A percentile compares a stretch with the other conserved stretches of the same genome.
These are phyloP conservation scores for Huiozyma naganishii DNA, from an alignment of 805 yeast species.

Conservation along the genomic window DNA sequence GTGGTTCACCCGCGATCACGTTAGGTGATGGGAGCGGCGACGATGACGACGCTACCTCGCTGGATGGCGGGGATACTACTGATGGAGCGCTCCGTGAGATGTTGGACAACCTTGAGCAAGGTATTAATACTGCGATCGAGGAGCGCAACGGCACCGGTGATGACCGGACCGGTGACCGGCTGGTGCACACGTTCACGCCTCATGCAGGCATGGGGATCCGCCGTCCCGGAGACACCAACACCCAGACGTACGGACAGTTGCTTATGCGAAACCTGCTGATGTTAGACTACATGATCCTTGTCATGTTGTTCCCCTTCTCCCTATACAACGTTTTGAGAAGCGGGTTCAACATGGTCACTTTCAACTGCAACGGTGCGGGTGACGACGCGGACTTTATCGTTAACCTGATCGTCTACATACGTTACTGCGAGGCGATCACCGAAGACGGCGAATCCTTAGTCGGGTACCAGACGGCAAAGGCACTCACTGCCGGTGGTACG, in stretches of 20 bases:
- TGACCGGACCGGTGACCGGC: too few species aligned
- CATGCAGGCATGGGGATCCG: not conserved
- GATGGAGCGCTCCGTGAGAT: too few species aligned
- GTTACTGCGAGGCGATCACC: conserved; percentile 12
- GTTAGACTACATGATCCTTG: conserved; percentile 21
- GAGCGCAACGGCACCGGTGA: too few species aligned
- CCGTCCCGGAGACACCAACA: not conserved
- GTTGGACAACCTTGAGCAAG: too few species aligned
- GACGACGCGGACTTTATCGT: conserved; percentile 19
- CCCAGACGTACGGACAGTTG: conserved; percentile 9
- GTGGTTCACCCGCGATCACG: too few species aligned
- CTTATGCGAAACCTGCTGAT: conserved; percentile 19
- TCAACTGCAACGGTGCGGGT: not conserved
- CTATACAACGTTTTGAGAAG: conserved; percentile 22
- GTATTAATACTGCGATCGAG: too few species aligned
- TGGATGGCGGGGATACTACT: too few species aligned
- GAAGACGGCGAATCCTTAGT: conserved; percentile 23
- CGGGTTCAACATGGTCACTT: conserved; percentile 22
- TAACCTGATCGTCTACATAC: conserved; percentile 19
- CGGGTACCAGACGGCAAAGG: conserved; percentile 4
- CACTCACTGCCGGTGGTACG: too few species aligned
- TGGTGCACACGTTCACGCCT: too few species aligned
- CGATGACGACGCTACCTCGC: too few species aligned
- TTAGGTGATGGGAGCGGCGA: too few species aligned
- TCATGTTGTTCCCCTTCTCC: conserved; percentile 25